Evolutionary conservation across 352 stramenopile genomes (phyloP), one percentile per base, ranked within the genome.

Genomic region (Peronospora farinosa): DNA sequence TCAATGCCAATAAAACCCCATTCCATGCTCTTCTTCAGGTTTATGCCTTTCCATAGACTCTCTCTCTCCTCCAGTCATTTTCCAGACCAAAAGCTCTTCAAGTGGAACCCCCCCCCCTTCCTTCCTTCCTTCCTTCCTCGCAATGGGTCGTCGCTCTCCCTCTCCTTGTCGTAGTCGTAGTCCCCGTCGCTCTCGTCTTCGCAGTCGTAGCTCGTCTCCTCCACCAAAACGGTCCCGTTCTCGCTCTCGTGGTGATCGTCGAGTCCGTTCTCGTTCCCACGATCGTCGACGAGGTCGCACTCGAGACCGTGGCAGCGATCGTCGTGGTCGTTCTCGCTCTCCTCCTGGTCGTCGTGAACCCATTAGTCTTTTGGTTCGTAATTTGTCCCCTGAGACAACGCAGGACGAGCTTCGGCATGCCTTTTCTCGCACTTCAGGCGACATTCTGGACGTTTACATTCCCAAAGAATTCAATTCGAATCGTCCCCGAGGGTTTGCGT

Each of bases 401-500:
- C 31, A 51, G 13, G 74, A 86, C 19, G 50, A 73, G 7, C 39
- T 86, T 19, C 67, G 69, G 13, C 65, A 62, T 40, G 73, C 60
- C 19, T 86, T 86, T 45, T 78, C 72, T 17, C 60, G 72, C 23
- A 56, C 50, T 42, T 38, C 51, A 28, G 69, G 72, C 11, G 74
- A 86, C 47, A 84, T 86, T 37, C 65, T 71, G 19, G 74, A 86
- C 47, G 69, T 84, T 13, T 84, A 86, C 57, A 69, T 86, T 36
- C 74, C 74, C 16, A 81, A 82, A 51, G 74, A 86, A 42, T 80
- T 63, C 50, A 55, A 49, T 44, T 65, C 65, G 4, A 84, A 68
- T 35, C 72, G 79, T 19, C 74, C 72, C 2, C 61, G 81, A 23
- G 85, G 84, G 12, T 96, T 95, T 61, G 86, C 79, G 0, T 90